These are phyloP conservation scores for Heliocybe sulcata DNA, from an alignment of 1,284 basidiomycete species.

Conservation along the genomic window DNA sequence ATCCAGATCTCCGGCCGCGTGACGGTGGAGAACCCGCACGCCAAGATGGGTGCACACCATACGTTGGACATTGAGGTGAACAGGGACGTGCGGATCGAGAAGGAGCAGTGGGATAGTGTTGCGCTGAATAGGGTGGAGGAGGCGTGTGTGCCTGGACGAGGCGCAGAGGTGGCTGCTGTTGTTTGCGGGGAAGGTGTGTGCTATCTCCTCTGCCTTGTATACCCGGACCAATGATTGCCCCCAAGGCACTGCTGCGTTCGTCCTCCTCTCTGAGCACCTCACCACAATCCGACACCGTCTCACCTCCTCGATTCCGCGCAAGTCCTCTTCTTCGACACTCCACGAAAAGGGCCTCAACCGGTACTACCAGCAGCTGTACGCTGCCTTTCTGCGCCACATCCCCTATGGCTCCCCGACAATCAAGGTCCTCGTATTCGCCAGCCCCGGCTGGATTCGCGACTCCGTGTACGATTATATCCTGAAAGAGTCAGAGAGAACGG, in stretches of 20 bases:
- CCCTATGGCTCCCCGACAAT: slow-evolving; percentile 71
- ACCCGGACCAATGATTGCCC: neutral
- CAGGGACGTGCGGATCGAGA: slow-evolving; percentile 89
- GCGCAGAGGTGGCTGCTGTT: slow-evolving; percentile 94
- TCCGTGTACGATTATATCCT: slow-evolving; percentile 84
- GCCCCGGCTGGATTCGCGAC: slow-evolving; percentile 94
- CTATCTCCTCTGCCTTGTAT: slow-evolving; percentile 1
- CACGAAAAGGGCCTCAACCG: slow-evolving; percentile 84
- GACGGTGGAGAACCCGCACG: slow-evolving; percentile 85
- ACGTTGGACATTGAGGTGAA: slow-evolving; percentile 93
- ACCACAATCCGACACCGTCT: slow-evolving; percentile 91
- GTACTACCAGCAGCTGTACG: slow-evolving; percentile 84
- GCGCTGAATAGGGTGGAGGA: slow-evolving; percentile 81
- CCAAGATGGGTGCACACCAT: slow-evolving; percentile 93
- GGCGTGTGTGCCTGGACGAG: slow-evolving; percentile 84
- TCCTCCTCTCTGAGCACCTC: slow-evolving; percentile 94
- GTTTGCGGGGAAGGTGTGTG: slow-evolving; percentile 83
- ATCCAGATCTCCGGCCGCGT: slow-evolving; percentile 89
- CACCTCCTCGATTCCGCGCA: slow-evolving; percentile 86
- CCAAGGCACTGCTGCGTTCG: slow-evolving; percentile 85
- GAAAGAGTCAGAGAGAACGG: slow-evolving; percentile 71
- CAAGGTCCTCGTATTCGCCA: slow-evolving; percentile 91
- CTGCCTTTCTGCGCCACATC: slow-evolving; percentile 85
- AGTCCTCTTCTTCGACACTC: slow-evolving; percentile 74
- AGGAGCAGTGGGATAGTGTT: slow-evolving; percentile 88